phyloP scores from a whole-genome alignment of 2,329 filamentous ascomycete species.

The Paecilomyces sp. region DNA sequence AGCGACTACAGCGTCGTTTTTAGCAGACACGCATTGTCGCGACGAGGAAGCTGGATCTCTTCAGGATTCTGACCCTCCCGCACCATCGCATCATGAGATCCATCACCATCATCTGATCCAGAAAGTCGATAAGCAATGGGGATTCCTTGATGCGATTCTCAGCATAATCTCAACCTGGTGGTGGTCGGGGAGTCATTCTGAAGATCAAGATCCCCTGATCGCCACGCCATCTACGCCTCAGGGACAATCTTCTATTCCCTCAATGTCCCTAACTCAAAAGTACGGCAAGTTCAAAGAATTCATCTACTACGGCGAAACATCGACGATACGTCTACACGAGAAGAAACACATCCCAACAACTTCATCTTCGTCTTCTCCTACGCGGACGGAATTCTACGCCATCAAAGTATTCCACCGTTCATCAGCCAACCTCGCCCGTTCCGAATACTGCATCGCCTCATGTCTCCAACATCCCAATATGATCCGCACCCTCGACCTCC shows the following conservation, averaged over 20 bases:
- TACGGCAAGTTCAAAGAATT: not conserved
- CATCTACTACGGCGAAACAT: not conserved
- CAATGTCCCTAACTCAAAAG: not conserved
- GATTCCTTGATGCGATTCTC: not conserved
- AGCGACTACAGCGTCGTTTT: not conserved
- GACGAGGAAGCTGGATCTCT: not conserved
- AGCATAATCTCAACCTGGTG: not conserved
- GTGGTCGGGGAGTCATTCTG: not conserved
- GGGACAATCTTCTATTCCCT: not conserved
- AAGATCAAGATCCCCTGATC: not conserved
- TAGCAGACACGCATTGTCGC: not conserved
- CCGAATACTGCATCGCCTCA: slow-evolving; percentile 88
- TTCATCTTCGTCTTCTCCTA: too few relatives aligned
- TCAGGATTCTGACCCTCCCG: not conserved
- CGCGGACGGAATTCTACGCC: not conserved
- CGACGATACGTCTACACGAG: not conserved
- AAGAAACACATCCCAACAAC: not conserved
- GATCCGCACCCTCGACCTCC: slow-evolving; percentile 82
- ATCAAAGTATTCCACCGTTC: not conserved
- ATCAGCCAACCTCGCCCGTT: slow-evolving; percentile 22
- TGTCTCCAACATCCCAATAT: slow-evolving; percentile 84
- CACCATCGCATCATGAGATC: not conserved
- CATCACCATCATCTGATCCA: not conserved
- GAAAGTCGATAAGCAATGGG: not conserved
- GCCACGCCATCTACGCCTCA: not conserved